These are phyloP conservation scores for Pyronema domesticum DNA, from an alignment of 495 filamentous ascomycete genomes.

Conservation along the genomic window DNA sequence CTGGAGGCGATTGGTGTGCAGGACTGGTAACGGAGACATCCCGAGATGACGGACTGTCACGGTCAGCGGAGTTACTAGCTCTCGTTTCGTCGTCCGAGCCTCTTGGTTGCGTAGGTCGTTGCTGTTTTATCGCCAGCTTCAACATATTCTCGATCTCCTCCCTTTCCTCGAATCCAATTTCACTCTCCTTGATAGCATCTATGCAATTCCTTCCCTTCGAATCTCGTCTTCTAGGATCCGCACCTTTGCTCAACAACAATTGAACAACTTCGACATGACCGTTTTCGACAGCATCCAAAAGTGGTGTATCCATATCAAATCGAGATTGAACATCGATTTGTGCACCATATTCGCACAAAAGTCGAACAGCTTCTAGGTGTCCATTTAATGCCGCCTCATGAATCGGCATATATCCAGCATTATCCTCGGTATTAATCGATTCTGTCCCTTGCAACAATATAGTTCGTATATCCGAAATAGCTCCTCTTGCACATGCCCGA, in stretches of 20 bases:
- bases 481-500: constrained; percentile 20
- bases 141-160: constrained; percentile 40
- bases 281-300: constrained; percentile 92
- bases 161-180: constrained; percentile 30
- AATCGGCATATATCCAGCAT: constrained; percentile 82
- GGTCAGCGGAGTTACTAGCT: constrained; percentile 30
- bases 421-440: constrained; percentile 75
- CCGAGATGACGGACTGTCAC: constrained; percentile 39
- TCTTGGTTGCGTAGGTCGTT: constrained; percentile 17
- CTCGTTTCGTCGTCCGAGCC: constrained; percentile 36
- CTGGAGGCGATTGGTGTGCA: constrained; percentile 35
- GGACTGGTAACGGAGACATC: constrained; percentile 49
- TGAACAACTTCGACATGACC: constrained; percentile 81
- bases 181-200: constrained; percentile 53
- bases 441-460: constrained; percentile 53
- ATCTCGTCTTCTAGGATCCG: constrained; percentile 76
- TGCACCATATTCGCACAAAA: constrained; percentile 64
- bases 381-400: constrained; percentile 81
- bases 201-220: constrained; percentile 71
- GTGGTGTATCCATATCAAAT: constrained; percentile 77
- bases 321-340: constrained; percentile 56
- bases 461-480: constrained; percentile 13
- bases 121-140: constrained; percentile 29
- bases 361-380: constrained; percentile 59
- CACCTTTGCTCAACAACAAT: constrained; percentile 63